phyloP scores from a whole-genome alignment of 176 grass and related monocot genomes.

The Ampelocalamus luodianensis region DNA sequence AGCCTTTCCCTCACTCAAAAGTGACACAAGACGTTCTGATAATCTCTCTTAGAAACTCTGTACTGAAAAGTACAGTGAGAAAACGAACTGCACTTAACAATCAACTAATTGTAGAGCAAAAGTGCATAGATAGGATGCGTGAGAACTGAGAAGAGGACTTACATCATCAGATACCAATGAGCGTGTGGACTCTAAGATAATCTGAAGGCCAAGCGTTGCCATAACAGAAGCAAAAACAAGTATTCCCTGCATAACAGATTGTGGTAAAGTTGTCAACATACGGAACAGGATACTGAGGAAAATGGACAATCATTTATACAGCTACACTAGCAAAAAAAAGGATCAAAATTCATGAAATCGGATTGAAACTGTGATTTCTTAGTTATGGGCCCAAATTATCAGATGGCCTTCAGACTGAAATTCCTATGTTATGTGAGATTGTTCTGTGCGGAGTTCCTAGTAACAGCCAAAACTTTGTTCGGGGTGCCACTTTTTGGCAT shows the following conservation, averaged over 20 bases:
- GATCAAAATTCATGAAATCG: neutral
- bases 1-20: neutral
- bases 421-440: neutral
- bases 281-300: neutral
- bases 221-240: slow-evolving; percentile 87
- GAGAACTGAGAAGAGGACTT: slow-evolving; percentile 23
- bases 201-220: slow-evolving; percentile 81
- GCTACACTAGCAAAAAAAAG: neutral
- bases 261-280: slow-evolving; percentile 9
- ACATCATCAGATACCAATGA: slow-evolving; percentile 46
- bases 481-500: neutral
- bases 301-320: neutral
- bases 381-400: neutral
- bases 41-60: neutral
- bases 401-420: neutral
- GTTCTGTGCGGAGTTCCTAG: neutral
- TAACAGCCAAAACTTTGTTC: neutral
- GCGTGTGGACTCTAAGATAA: slow-evolving; percentile 67
- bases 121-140: neutral
- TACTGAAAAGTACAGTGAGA: neutral
- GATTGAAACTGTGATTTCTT: neutral
- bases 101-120: neutral
- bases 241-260: slow-evolving; percentile 56
- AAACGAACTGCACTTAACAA: neutral
- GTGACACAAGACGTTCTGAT: neutral